Evolutionary conservation across 1,284 basidiomycete genomes (phyloP).

Genomic region (Apiotrichum laibachii): DNA sequence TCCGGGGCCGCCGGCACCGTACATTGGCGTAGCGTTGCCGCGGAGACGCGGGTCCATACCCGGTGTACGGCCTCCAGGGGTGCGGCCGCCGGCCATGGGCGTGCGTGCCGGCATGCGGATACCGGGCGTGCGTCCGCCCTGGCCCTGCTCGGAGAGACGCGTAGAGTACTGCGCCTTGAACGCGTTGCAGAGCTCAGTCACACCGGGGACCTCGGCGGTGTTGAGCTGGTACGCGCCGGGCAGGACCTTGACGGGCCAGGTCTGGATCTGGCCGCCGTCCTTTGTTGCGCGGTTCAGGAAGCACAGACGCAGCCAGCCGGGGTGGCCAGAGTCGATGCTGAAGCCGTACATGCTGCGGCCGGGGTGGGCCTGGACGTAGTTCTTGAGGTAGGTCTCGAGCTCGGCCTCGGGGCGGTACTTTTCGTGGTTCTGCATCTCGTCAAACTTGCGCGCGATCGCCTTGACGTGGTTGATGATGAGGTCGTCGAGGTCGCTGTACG

Average conservation of each 20-base stretch:
- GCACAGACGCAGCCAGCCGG: slow-evolving; percentile 89
- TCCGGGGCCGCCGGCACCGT: background rate
- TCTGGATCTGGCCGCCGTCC: slow-evolving; percentile 61
- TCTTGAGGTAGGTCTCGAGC: slow-evolving; percentile 83
- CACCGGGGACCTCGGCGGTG: slow-evolving; percentile 80
- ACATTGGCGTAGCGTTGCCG: slow-evolving; percentile 1
- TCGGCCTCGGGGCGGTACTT: slow-evolving; percentile 91
- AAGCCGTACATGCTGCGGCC: slow-evolving; percentile 95
- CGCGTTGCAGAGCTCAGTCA: slow-evolving; percentile 87
- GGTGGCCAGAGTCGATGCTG: slow-evolving; percentile 80
- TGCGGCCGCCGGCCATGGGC: slow-evolving; percentile 63
- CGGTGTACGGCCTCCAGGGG: slow-evolving; percentile 69
- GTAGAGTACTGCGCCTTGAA: slow-evolving; percentile 77
- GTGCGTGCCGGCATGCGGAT: slow-evolving; percentile 54
- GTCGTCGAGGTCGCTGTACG: slow-evolving; percentile 94
- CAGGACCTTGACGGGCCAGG: slow-evolving; percentile 84
- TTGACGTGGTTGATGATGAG: slow-evolving; percentile 96
- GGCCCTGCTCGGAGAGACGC: slow-evolving; percentile 34
- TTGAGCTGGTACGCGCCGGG: slow-evolving; percentile 88
- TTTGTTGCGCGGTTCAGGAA: slow-evolving; percentile 87
- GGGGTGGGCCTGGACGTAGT: slow-evolving; percentile 88
- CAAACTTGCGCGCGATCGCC: slow-evolving; percentile 88
- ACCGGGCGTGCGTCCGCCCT: slow-evolving; percentile 71
- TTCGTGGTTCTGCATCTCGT: slow-evolving; percentile 92
- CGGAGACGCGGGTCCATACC: slow-evolving; percentile 36